Evolutionary conservation across 768 basidiomycete genomes (phyloP), one percentile per base, ranked within the genome.

Genomic region (Coprinopsis strossmayeri): DNA sequence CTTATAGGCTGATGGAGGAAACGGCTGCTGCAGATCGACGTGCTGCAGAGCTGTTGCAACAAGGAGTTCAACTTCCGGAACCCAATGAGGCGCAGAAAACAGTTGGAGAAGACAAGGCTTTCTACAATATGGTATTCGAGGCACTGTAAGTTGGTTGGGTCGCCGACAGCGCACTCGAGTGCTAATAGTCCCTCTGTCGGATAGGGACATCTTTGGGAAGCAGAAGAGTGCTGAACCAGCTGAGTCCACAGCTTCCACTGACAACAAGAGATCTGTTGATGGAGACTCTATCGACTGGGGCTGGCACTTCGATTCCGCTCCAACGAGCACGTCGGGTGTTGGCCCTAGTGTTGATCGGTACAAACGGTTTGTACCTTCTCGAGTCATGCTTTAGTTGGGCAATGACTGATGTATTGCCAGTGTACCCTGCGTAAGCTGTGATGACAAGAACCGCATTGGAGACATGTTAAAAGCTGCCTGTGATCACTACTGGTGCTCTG

Each of bases 361-460:
- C 34, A 50, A 45, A 32, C 23, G 49, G 49, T 50, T 3, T 7
- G 41, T 21, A 48, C 21, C 20, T 23, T 30, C 27, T 5, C n/a
- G n/a, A n/a, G n/a, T n/a, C n/a, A n/a, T 13, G 2, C 3, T 20
- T 11, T 11, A 3, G 15, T 18, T 17, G 15, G 12, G 17, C 20
- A 34, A 30, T 17, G 20, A 7, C 26, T 20, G 4, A 15, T 37
- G 7, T 17, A 26, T 12, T 25, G 9, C 24, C 42, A 52, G 51
- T 17, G 34, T 53, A 4, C 34, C 56, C 41, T 59, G 58, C 42
- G 53, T 55, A 17, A 47, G 55, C 38, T 59, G 58, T 32, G 48
- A 51, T 20, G 51, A 55, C 12, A 49, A 23, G 47, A 23, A 55
- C 21, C 46, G 50, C 0, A 11, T 45, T 2, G 48, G 30, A 13